These are phyloP conservation scores for Rhipidocladum racemiflorum DNA, from an alignment of 176 grass and related monocot genomes.

Conservation along the genomic window DNA sequence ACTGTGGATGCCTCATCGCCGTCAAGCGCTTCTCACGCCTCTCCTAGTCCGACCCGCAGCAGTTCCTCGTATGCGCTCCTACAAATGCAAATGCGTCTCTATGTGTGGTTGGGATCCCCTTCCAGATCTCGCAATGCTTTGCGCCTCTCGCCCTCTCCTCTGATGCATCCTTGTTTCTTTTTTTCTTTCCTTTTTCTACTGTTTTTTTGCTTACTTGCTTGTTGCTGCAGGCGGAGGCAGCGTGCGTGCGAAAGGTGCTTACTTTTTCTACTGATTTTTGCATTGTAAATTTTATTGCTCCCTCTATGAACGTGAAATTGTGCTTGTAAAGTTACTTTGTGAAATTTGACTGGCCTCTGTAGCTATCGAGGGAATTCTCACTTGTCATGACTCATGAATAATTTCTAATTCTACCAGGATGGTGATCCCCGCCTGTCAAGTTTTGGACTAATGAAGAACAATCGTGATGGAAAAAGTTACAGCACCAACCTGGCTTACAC, in stretches of 20 bases:
- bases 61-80: slow-evolving; percentile 70
- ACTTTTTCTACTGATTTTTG: slow-evolving; percentile 4
- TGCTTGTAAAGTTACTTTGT: not conserved
- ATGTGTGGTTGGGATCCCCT: not conserved
- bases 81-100: not conserved
- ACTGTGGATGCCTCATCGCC: slow-evolving; percentile 72
- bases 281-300: not conserved
- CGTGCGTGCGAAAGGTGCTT: slow-evolving; percentile 77
- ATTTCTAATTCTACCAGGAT: slow-evolving; percentile 50
- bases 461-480: slow-evolving; percentile 95
- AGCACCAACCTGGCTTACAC: slow-evolving; percentile 98
- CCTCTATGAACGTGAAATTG: not conserved
- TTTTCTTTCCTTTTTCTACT: not conserved
- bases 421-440: slow-evolving; percentile 94
- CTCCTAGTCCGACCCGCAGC: slow-evolving; percentile 96
- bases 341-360: not conserved
- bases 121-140: slow-evolving; percentile 30
- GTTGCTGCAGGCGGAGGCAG: slow-evolving; percentile 62
- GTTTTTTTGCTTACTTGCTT: slow-evolving; percentile 1
- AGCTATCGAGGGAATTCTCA: not conserved
- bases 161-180: not conserved
- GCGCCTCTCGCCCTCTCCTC: not conserved
- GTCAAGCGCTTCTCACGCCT: slow-evolving; percentile 96
- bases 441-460: slow-evolving; percentile 99
- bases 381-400: slow-evolving; percentile 19